Evolutionary conservation across 257 asterid genomes (phyloP).

Genomic region (Ajuga chamaepitys): DNA sequence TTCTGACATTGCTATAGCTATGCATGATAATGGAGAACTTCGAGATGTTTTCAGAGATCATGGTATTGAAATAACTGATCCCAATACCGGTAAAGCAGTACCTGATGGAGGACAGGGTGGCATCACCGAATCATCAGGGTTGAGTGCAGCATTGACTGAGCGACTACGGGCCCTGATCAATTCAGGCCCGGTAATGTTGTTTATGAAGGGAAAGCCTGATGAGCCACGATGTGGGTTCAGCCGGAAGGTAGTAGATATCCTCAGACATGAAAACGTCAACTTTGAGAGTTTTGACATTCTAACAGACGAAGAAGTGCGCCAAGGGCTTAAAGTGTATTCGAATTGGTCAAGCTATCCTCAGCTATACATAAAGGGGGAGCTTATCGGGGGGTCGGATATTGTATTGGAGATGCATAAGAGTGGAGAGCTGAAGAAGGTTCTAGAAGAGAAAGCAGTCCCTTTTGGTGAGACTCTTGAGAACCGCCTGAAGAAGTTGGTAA

Average conservation of each 20-base stretch:
- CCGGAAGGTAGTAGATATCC: slow-evolving; percentile 82
- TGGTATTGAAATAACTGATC: slow-evolving; percentile 33
- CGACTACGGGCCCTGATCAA: slow-evolving; percentile 49
- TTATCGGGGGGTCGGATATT: slow-evolving; percentile 97
- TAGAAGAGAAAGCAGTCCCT: slow-evolving; percentile 60
- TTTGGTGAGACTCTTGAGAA: slow-evolving; percentile 38
- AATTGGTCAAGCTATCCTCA: slow-evolving; percentile 99
- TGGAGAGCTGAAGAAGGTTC: slow-evolving; percentile 75
- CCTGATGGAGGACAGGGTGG: slow-evolving; percentile 44
- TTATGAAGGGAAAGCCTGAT: slow-evolving; percentile 85
- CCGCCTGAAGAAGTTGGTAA: slow-evolving; percentile 52
- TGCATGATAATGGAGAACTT: slow-evolving; percentile 92
- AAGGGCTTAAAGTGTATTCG: slow-evolving; percentile 88
- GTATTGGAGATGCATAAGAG: slow-evolving; percentile 97
- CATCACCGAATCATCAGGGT: slow-evolving; percentile 46
- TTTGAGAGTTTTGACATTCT: slow-evolving; percentile 83
- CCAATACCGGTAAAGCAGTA: slow-evolving; percentile 30
- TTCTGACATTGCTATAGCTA: slow-evolving; percentile 68
- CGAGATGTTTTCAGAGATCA: slow-evolving; percentile 60
- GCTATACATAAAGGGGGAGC: slow-evolving; percentile 79
- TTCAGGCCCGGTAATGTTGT: slow-evolving; percentile 65
- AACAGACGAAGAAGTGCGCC: slow-evolving; percentile 81
- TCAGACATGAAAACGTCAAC: slow-evolving; percentile 59
- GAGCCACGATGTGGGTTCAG: slow-evolving; percentile 94
- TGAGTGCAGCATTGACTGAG: slow-evolving; percentile 46